phyloP scores from a whole-genome alignment of 2,329 filamentous ascomycete species.

The Juglanconis juglandina region DNA sequence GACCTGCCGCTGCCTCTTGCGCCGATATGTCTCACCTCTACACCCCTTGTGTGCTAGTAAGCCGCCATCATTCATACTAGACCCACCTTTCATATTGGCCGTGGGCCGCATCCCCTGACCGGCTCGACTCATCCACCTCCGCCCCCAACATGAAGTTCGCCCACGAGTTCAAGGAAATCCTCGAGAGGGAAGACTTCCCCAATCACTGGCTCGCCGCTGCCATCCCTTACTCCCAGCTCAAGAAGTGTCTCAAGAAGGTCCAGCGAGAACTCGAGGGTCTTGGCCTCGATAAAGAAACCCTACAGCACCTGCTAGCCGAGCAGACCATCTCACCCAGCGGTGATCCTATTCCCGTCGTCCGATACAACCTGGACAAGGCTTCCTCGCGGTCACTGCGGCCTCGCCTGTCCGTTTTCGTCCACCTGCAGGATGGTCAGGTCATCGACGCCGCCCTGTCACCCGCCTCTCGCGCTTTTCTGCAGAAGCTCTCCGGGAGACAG shows the following conservation, averaged over 20 bases:
- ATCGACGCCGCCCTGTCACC: constrained; percentile 66
- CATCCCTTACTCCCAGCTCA: constrained; percentile 79
- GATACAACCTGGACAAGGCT: constrained; percentile 55
- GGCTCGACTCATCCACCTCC: neutral
- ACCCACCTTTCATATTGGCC: neutral
- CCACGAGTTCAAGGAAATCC: constrained; percentile 68
- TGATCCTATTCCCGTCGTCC: constrained; percentile 28
- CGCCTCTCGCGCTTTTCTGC: constrained; percentile 60
- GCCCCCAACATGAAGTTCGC: constrained; percentile 75
- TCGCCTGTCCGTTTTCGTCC: constrained; percentile 67
- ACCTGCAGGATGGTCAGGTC: constrained; percentile 62
- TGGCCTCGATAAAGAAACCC: constrained; percentile 68
- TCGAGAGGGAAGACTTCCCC: constrained; percentile 72
- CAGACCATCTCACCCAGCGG: constrained; percentile 42
- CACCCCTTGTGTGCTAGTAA: neutral
- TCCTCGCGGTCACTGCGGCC: constrained; percentile 49
- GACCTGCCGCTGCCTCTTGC: neutral
- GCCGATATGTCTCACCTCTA: constrained; percentile 2
- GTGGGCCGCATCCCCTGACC: neutral
- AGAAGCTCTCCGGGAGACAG: constrained; percentile 53
- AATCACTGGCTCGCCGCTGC: constrained; percentile 68
- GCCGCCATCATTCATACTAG: neutral
- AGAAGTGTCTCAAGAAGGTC: constrained; percentile 84
- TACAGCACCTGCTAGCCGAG: constrained; percentile 60
- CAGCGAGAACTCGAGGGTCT: constrained; percentile 66